phyloP scores from a whole-genome alignment of 805 yeast genomes.

The Nakazawaea ernobii region DNA sequence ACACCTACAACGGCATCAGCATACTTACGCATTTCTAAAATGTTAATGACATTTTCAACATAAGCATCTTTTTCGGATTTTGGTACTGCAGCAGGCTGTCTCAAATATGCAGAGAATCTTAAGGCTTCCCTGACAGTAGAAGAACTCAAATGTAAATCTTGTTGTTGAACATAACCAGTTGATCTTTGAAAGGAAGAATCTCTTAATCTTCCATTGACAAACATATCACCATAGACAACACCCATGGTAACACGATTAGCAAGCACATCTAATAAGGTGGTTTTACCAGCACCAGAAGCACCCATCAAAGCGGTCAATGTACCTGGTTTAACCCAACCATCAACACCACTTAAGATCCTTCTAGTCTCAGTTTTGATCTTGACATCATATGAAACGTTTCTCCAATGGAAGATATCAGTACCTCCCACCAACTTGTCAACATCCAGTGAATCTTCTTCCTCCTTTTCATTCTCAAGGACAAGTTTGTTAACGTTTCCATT shows the following conservation, averaged over 20 bases:
- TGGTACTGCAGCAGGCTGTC: conserved; percentile 60
- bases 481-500: conserved; percentile 1
- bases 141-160: conserved; percentile 65
- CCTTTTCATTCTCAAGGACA: conserved; percentile 19
- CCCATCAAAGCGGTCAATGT: conserved; percentile 82
- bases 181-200: conserved; percentile 67
- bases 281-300: conserved; percentile 84
- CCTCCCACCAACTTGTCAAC: conserved; percentile 26
- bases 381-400: conserved; percentile 55
- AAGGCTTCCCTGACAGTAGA: conserved; percentile 73
- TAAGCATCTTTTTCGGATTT: conserved; percentile 55
- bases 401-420: conserved; percentile 59
- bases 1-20: conserved; percentile 80
- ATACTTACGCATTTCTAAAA: conserved; percentile 63
- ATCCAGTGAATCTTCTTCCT: conserved; percentile 19
- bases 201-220: conserved; percentile 63
- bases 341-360: conserved; percentile 39
- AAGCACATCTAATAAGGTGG: conserved; percentile 67
- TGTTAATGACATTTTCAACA: conserved; percentile 60
- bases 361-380: conserved; percentile 44
- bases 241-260: conserved; percentile 70
- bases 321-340: conserved; percentile 78
- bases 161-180: conserved; percentile 80
- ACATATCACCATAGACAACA: conserved; percentile 63
- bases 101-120: conserved; percentile 62